Evolutionary conservation across 768 basidiomycete genomes (phyloP).

Genomic region (Tubosaeta sp.): DNA sequence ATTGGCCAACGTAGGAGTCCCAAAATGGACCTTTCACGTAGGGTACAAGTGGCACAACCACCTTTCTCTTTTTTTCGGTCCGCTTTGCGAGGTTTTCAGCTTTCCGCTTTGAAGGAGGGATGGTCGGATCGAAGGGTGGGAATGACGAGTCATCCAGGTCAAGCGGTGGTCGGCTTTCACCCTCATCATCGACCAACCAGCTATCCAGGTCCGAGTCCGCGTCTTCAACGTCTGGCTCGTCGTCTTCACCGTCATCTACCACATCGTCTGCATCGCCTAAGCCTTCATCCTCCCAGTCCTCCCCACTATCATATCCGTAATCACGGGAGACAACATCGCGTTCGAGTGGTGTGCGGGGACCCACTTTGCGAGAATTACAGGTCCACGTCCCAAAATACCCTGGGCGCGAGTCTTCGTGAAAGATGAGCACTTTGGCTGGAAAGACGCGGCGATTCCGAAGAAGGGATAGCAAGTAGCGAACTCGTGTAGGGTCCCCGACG

Average conservation of each 20-base stretch:
- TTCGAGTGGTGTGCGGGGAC: constrained; percentile 79
- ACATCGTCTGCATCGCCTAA: constrained; percentile 74
- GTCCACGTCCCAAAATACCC: constrained; percentile 97
- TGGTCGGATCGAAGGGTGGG: constrained; percentile 28
- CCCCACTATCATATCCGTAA: constrained; percentile 91
- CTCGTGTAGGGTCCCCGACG: constrained; percentile 62
- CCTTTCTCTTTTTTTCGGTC: constrained; percentile 65
- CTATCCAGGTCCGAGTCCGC: constrained; percentile 39
- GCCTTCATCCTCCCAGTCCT: constrained; percentile 93
- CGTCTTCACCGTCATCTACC: constrained; percentile 58
- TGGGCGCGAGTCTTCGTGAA: constrained; percentile 79
- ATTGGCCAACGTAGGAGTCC: constrained; percentile 65
- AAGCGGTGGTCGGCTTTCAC: constrained; percentile 52
- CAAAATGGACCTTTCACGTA: constrained; percentile 80
- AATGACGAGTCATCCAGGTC: constrained; percentile 36
- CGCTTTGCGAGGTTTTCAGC: constrained; percentile 45
- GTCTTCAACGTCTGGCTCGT: constrained; percentile 56
- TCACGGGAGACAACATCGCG: constrained; percentile 75
- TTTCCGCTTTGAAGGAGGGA: constrained; percentile 61
- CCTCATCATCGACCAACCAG: constrained; percentile 59
- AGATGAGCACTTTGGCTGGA: constrained; percentile 80
- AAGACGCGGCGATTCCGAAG: constrained; percentile 59
- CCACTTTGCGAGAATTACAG: constrained; percentile 68
- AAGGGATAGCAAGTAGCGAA: constrained; percentile 57
- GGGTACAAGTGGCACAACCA: constrained; percentile 74